Base-by-base conservation (phyloP, 345 rosid species). In the Pseudoturritis turrita region DNA sequence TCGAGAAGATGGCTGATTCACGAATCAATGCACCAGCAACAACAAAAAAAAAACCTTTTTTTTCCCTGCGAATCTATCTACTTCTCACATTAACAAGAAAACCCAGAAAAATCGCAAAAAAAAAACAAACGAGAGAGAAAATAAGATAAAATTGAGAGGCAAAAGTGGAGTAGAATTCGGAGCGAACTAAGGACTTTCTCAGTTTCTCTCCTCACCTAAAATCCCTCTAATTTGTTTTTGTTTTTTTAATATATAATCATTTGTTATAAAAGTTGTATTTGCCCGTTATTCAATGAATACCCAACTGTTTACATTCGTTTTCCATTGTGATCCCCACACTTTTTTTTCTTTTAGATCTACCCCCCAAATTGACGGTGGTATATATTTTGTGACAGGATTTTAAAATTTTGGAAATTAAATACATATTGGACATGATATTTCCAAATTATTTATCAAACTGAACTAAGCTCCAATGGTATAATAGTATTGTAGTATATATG, bases 1-100 rank as follows among this genome's bases (percentile, higher is more conserved):
- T 53, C 36, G 54, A 68, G 69, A 68, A 61, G 64, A 62, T 68
- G 64, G 73, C 70, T 68, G 52, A 79, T 71, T 71, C 66, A 74
- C 35, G 45, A 63, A 75, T 58, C 72, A 68, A 78, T 28, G 73
- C 61, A 76, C 26, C 72, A 44, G 69, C 71, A 35, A 37, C 10
- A 44, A 6, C 4, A 54, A 49, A 10, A 54, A 64, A 7, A 39
- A 44, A 28, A 2, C 2, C 0, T 0, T 7, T 13, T 10, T 33
- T 62, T 46, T 9, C n/a, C n/a, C 11, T 9, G 19, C 43, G 73
- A 62, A 68, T 68, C 74, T 60, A 68, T 75, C 69, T 59, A 60
- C 55, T 52, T 67, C 55, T 51, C 63, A 75, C 57, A 75, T 43
- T 68, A 22, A 63, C 53, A 22, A 49, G 25, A 47, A 70, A 68